Evolutionary conservation across 208 protist genomes (phyloP), one percentile per base, ranked within the genome.

Genomic region (Leishmania major): DNA sequence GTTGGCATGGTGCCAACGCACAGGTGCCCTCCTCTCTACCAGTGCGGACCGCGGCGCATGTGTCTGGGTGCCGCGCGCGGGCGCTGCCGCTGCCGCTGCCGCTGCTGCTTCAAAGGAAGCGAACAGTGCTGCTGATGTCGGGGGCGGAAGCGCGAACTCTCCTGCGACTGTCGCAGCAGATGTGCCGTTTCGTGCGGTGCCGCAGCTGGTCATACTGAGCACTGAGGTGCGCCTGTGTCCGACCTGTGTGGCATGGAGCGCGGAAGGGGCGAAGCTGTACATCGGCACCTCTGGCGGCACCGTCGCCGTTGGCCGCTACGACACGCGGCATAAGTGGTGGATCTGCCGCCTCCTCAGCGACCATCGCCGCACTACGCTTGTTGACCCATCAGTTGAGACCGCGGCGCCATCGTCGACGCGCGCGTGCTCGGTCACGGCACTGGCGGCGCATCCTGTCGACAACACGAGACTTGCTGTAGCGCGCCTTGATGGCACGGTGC

Each of bases 271-370:
- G 1, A 95, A 93, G 76, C 81, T 95, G 51, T 91, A 90, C 77
- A 67, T 95, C 66, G 90, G 88, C 45, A 89, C 87, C 53, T 86
- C 90, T 15, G 84, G 82, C 22, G 85, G 85, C 22, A 91, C 79
- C 59, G 86, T 94, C 67, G 91, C 89, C 19, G 91, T 94, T 11
- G 91, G 91, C 47, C 80, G 84, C n/a, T 94, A 90, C 88, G 89
- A 90, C 45, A 10, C 59, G 3, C 67, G 71, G 19, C 81, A 92
- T 51, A 67, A 85, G 67, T 94, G 91, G 91, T 94, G 91, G 91
- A 84, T 91, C 22, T 94, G 91, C 78, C 77, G 86, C 47, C 78
- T 91, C 0, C 51, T 91, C 19, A 62, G 72, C 25, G 40, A 47
- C 11, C 22, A 49, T 17, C 22, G 35, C 67, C 40, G 19, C 67